phyloP scores from a whole-genome alignment of 345 rosid genomes.

The Pistacia atlantica region DNA sequence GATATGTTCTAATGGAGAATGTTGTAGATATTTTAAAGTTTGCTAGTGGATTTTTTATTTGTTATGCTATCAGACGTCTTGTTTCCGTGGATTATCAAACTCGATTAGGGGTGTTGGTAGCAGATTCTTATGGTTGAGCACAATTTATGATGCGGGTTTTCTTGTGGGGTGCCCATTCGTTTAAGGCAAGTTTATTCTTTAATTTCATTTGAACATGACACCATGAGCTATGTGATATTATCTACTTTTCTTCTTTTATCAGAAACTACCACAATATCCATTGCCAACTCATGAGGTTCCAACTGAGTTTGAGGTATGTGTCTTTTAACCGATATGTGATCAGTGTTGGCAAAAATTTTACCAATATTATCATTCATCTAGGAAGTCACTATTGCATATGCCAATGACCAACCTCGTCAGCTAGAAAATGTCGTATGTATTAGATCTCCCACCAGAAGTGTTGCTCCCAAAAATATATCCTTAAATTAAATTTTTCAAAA shows the following conservation, averaged over 20 bases:
- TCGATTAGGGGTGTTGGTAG: slow-evolving; percentile 48
- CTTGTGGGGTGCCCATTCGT: too few species aligned
- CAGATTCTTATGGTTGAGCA: slow-evolving; percentile 51
- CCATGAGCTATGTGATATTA: background rate
- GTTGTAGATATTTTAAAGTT: slow-evolving; percentile 25
- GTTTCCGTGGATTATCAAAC: slow-evolving; percentile 50
- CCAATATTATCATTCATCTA: slow-evolving; percentile 12
- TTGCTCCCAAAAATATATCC: background rate
- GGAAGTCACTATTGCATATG: slow-evolving; percentile 35
- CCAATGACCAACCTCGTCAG: slow-evolving; percentile 16
- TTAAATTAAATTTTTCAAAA: background rate
- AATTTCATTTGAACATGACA: background rate
- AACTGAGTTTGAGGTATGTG: slow-evolving; percentile 44
- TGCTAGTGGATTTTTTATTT: slow-evolving; percentile 35
- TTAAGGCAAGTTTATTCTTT: slow-evolving; percentile 26
- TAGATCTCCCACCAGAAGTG: slow-evolving; percentile 43
- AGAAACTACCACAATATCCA: slow-evolving; percentile 55
- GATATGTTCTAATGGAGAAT: too few species aligned
- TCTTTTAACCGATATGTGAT: background rate
- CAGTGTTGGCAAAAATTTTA: background rate
- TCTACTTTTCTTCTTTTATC: slow-evolving; percentile 5
- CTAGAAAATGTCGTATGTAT: slow-evolving; percentile 37
- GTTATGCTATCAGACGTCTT: slow-evolving; percentile 47
- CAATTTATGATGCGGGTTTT: slow-evolving; percentile 46
- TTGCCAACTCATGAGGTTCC: slow-evolving; percentile 46